phyloP scores from a whole-genome alignment of 371 early-diverging fungal genomes.

The Rhizopus arrhizus region DNA sequence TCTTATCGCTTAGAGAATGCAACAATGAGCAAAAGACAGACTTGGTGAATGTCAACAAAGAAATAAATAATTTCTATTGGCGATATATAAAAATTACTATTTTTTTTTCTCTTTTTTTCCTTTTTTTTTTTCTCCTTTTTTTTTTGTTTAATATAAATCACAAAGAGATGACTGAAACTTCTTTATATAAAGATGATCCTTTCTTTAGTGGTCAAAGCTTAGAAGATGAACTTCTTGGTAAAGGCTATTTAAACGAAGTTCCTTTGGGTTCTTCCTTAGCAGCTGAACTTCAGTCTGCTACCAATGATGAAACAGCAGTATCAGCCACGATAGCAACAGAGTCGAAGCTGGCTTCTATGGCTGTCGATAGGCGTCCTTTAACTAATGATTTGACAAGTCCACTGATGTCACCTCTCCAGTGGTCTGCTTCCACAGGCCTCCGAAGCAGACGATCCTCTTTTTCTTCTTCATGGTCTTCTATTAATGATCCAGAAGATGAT shows the following conservation, averaged over 20 bases:
- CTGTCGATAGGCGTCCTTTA: conserved; percentile 23
- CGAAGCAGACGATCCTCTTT: conserved; percentile 49
- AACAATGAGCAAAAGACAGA: conserved; percentile 51
- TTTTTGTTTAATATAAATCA: too few relatives aligned
- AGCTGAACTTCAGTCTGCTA: conserved; percentile 53
- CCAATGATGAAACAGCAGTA: conserved; percentile 10
- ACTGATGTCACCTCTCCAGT: conserved; percentile 34
- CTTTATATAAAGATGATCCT: conserved; percentile 42
- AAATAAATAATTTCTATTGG: not conserved
- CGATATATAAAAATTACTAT: not conserved
- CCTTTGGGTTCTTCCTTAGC: conserved; percentile 52
- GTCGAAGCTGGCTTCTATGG: conserved; percentile 42
- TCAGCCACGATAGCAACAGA: conserved; percentile 12
- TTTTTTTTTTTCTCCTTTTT: not conserved
- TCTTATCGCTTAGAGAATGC: conserved; percentile 63
- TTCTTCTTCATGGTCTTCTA: conserved; percentile 44
- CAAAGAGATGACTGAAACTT: conserved; percentile 26
- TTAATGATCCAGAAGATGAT: conserved; percentile 44
- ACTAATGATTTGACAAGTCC: conserved; percentile 24
- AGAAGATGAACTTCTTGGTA: conserved; percentile 53
- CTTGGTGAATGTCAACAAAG: conserved; percentile 34
- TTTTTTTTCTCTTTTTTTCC: not conserved
- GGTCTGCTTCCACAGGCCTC: conserved; percentile 40
- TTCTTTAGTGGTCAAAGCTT: conserved; percentile 43
- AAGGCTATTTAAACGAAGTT: conserved; percentile 40